Evolutionary conservation across 495 filamentous ascomycete genomes (phyloP).

Genomic region (Lophiostoma macrostomum): DNA sequence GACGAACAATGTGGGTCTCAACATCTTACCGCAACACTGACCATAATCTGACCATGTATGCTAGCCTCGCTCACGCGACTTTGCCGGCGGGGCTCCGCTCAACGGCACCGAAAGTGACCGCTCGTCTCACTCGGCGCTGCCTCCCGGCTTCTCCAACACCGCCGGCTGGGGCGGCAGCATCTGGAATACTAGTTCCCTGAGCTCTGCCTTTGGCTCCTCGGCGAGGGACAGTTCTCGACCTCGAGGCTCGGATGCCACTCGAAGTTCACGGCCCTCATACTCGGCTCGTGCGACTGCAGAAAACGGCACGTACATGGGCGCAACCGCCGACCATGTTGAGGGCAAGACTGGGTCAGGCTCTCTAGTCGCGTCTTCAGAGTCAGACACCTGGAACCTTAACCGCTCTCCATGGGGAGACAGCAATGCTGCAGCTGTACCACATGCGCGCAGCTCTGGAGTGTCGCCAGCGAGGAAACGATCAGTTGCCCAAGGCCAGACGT

Average conservation of each 20-base stretch:
- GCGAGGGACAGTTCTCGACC: conserved; percentile 42
- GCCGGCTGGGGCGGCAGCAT: conserved; percentile 57
- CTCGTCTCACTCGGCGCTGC: conserved; percentile 39
- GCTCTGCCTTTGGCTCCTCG: conserved; percentile 45
- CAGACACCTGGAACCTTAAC: conserved; percentile 54
- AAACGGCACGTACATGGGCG: conserved; percentile 18
- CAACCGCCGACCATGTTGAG: conserved; percentile 44
- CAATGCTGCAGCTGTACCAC: conserved; percentile 45
- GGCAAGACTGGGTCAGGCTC: conserved; percentile 64
- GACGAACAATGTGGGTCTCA: conserved; percentile 28
- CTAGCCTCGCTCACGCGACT: conserved; percentile 29
- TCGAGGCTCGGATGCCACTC: conserved; percentile 42
- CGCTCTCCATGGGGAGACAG: conserved; percentile 57
- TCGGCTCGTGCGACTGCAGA: conserved; percentile 13
- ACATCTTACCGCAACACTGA: background rate
- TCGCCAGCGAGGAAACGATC: conserved; percentile 51
- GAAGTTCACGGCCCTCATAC: background rate
- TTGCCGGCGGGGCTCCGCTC: conserved; percentile 8
- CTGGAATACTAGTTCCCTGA: conserved; percentile 57
- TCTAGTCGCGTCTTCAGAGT: conserved; percentile 61
- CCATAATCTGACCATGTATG: conserved; percentile 12
- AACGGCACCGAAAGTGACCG: conserved; percentile 24
- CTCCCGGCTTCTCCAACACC: conserved; percentile 47
- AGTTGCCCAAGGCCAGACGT: conserved; percentile 40
- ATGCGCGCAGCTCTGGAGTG: conserved; percentile 47